Percentiles rank a stretch among this genome's conserved stretches.
Conservation (phyloP, 1,284 basidiomycete species). For the Cryptococcus jaspeensis region DNA sequence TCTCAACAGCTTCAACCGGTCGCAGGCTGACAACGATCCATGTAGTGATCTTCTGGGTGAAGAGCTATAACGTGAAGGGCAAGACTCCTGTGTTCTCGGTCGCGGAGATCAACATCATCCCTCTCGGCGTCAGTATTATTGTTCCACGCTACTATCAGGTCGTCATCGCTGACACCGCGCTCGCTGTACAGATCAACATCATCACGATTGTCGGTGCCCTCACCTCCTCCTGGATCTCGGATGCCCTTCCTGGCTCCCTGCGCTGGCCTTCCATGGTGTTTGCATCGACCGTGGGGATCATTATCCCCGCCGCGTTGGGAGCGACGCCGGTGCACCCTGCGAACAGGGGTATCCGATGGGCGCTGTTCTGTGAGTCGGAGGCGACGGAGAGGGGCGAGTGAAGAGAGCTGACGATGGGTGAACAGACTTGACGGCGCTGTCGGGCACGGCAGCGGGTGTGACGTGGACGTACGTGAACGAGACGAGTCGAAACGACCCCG, state of each 20-base stretch:
- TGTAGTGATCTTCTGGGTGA: conserved; percentile 36
- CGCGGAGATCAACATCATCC: conserved; percentile 28
- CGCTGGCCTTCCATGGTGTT: conserved; percentile 31
- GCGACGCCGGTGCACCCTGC: conserved; percentile 26
- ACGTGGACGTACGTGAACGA: conserved; percentile 33
- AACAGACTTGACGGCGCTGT: conserved; percentile 22
- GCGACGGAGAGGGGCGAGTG: neutral
- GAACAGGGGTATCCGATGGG: conserved; percentile 21
- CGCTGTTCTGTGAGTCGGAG: conserved; percentile 22
- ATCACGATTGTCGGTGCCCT: conserved; percentile 24
- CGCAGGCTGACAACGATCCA: neutral
- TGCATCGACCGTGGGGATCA: conserved; percentile 15
- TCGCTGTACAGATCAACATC: conserved; percentile 22
- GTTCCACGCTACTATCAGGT: too few relatives aligned
- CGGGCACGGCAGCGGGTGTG: conserved; percentile 18
- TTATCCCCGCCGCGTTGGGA: conserved; percentile 23
- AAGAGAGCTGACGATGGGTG: neutral
- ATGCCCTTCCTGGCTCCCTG: conserved; percentile 23
- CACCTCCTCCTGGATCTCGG: conserved; percentile 25
- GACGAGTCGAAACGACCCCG: conserved; percentile 28
- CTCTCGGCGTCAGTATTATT: conserved; percentile 20
- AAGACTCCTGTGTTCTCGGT: conserved; percentile 23
- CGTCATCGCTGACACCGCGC: neutral
- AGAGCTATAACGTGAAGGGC: conserved; percentile 24
- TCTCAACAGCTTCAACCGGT: neutral